Evolutionary conservation across 176 grass and related monocot genomes (phyloP).

Genomic region (Guadua angustifolia): DNA sequence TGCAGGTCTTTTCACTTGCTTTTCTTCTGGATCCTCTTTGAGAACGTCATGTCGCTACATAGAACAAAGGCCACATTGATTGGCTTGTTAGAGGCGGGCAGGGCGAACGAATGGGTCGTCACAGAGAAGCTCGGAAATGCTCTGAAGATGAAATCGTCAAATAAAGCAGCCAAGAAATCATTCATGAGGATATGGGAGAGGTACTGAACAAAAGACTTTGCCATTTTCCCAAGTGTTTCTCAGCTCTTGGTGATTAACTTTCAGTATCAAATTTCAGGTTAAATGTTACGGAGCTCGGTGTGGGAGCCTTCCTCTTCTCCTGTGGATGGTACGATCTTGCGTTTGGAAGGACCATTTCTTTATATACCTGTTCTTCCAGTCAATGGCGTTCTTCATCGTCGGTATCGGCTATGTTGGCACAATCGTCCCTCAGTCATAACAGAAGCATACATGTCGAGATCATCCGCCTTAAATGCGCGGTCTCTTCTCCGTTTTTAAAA

Average conservation of each 20-base stretch:
- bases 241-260: background rate
- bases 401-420: constrained; percentile 81
- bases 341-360: constrained; percentile 66
- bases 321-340: constrained; percentile 71
- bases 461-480: background rate
- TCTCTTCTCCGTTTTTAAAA: background rate
- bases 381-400: constrained; percentile 68
- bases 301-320: constrained; percentile 62
- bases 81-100: constrained; percentile 71
- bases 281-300: constrained; percentile 63
- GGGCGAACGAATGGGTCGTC: constrained; percentile 89
- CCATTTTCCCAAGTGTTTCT: background rate
- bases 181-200: constrained; percentile 71
- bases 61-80: constrained; percentile 75
- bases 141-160: constrained; percentile 57
- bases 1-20: constrained; percentile 82
- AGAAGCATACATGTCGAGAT: constrained; percentile 26
- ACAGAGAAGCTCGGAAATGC: constrained; percentile 73
- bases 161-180: constrained; percentile 52
- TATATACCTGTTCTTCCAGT: constrained; percentile 79
- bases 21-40: constrained; percentile 90
- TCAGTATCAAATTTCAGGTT: constrained; percentile 51
- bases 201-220: constrained; percentile 37
- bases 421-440: constrained; percentile 59
- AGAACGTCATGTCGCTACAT: constrained; percentile 91